Percentiles rank a stretch among this genome's conserved stretches.
These are phyloP conservation scores for Claviceps cyperi DNA, from an alignment of 2,329 filamentous ascomycete genomes.

Conservation along the genomic window DNA sequence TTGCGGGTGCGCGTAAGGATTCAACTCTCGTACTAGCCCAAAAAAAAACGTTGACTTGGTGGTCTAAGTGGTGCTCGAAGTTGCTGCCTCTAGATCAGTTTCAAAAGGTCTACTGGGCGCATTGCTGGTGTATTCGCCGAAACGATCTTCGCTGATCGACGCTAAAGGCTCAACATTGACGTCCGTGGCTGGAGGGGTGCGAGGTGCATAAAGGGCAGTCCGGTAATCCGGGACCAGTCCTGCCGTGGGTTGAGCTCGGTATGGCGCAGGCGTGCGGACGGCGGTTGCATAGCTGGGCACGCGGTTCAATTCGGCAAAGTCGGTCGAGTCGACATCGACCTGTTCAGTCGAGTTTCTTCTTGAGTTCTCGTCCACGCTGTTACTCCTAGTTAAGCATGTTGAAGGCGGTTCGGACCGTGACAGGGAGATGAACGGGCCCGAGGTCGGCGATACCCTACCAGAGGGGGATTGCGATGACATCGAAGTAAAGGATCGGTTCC, in stretches of 20 bases:
- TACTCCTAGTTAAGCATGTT: constrained; percentile 35
- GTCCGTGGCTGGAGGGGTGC: constrained; percentile 28
- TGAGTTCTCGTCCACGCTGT: constrained; percentile 36
- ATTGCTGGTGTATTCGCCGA: constrained; percentile 9
- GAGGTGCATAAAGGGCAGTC: constrained; percentile 41
- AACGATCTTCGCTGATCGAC: constrained; percentile 19
- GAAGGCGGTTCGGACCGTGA: constrained; percentile 29
- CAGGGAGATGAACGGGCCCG: constrained; percentile 20
- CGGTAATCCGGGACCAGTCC: constrained; percentile 51
- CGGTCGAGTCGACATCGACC: constrained; percentile 40
- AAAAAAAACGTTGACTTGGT: background rate
- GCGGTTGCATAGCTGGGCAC: constrained; percentile 69
- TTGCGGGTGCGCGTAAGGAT: background rate
- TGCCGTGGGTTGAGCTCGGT: constrained; percentile 33
- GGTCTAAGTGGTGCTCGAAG: background rate
- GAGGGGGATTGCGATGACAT: constrained; percentile 27
- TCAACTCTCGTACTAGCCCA: background rate
- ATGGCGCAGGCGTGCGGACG: constrained; percentile 47
- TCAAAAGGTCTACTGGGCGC: background rate
- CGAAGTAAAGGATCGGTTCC: constrained; percentile 32
- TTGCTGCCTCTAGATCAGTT: background rate
- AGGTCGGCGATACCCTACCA: constrained; percentile 28
- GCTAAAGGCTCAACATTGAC: constrained; percentile 14
- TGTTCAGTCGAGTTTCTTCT: constrained; percentile 42
- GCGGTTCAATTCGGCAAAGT: constrained; percentile 52